These are phyloP conservation scores for Phytophthora parvispora DNA, from an alignment of 352 stramenopile genomes.

Conservation along the genomic window DNA sequence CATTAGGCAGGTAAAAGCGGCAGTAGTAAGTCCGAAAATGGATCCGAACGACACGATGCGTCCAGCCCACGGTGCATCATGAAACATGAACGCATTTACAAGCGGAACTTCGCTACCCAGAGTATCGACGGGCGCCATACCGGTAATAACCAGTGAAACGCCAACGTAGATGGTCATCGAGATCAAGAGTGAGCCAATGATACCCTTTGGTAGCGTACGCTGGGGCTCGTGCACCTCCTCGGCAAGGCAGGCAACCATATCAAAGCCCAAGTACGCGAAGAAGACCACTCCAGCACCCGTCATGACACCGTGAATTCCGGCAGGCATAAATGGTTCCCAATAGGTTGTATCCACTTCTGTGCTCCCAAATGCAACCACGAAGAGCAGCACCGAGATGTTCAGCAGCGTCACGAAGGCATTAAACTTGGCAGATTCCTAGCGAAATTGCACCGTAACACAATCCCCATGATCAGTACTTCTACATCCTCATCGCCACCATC, in stretches of 20 bases:
- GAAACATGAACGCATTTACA: constrained; percentile 87
- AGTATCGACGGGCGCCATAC: constrained; percentile 81
- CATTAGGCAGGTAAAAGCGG: constrained; percentile 94
- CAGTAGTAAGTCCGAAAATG: constrained; percentile 94
- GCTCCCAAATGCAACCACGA: constrained; percentile 90
- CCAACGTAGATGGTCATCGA: constrained; percentile 93
- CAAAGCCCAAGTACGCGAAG: constrained; percentile 95
- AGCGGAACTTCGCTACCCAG: constrained; percentile 84
- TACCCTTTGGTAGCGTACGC: constrained; percentile 91
- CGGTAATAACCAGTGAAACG: constrained; percentile 92
- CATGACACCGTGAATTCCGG: constrained; percentile 91
- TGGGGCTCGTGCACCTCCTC: constrained; percentile 94
- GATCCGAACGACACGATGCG: constrained; percentile 92
- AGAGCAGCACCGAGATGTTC: constrained; percentile 92
- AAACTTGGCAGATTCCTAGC: constrained; percentile 94
- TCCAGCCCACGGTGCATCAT: constrained; percentile 75
- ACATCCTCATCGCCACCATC: background rate
- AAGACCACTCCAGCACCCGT: constrained; percentile 92
- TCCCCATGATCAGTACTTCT: background rate
- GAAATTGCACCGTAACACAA: constrained; percentile 3
- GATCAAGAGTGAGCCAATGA: constrained; percentile 93
- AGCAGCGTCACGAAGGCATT: constrained; percentile 91
- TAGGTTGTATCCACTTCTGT: constrained; percentile 81
- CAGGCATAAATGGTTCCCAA: constrained; percentile 87
- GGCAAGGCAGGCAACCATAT: constrained; percentile 94